Evolutionary conservation across 371 early-diverging fungal species (phyloP), one percentile per base, ranked within the genome.

Genomic region (Zychaea mexicana): DNA sequence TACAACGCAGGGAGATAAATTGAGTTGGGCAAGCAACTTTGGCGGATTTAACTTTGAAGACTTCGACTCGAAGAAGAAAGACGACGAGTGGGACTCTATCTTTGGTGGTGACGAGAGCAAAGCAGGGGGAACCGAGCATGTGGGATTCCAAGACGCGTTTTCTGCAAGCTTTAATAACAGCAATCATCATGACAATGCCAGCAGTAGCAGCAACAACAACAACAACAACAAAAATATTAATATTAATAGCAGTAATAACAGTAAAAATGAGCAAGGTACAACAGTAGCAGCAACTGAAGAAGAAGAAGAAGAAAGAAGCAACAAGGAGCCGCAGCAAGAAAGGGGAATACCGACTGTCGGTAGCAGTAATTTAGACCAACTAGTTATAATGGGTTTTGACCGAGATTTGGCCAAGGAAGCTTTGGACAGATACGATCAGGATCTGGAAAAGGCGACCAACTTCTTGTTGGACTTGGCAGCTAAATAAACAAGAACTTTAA

Each of bases 391-490:
- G 88, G 91, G 91, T 0, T 90, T 89, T 73, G 73, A 85, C 17
- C 78, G 81, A 15, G 78, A 81, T 6, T 79, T 83, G 62, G 86
- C 87, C 5, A 73, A 87, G 42, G 82, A 88, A 24, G 90, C 91
- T 1, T 72, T 90, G 33, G 87, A 88, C 36, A 74, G 80, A 57
- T 88, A 85, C 62, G 86, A 89, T 57, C 86, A 89, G 69, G 88
- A 90, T 58, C 49, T 90, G 19, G 83, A 84, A 63, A 86, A 85
- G 62, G 89, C 91, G n/a, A 84, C 85, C 58, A 88, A 91, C 71
- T 91, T 81, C 64, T 74, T 91, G 56, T 68, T 89, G 26, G 91
- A 90, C 70, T 68, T 74, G 66, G 54, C 67, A n/a, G 68, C 62
- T 60, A 55, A 67, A 60, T 68, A 61, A 62, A 49, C 49, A 49